phyloP scores from a whole-genome alignment of 2,329 filamentous ascomycete species.

The Magnaporthiopsis poae region DNA sequence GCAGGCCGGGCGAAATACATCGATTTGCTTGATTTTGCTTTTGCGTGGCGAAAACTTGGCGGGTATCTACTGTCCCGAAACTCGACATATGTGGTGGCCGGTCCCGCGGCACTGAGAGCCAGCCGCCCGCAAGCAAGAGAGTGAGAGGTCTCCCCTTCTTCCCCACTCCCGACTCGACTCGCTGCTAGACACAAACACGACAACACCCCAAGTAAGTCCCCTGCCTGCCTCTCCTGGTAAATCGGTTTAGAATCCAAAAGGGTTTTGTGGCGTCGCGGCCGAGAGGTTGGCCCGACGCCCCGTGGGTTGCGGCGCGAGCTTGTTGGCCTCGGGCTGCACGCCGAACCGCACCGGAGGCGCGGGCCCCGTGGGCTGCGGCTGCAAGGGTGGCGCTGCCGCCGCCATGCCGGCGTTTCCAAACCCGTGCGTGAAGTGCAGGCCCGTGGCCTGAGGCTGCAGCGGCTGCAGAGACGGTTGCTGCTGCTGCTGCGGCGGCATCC shows the following conservation, averaged over 20 bases:
- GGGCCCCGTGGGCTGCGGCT: constrained; percentile 75
- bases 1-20: no score
- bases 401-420: constrained; percentile 28
- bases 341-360: constrained; percentile 84
- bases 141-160: no score
- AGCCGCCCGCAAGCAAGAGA: no score
- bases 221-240: no score
- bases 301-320: constrained; percentile 74
- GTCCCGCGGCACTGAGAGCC: no score
- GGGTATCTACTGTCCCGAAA: no score
- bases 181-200: no score
- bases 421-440: constrained; percentile 31
- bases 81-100: no score
- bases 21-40: no score
- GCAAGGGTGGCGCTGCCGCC: constrained; percentile 47
- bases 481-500: constrained; percentile 31
- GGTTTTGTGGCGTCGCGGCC: constrained; percentile 55
- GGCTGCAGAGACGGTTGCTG: constrained; percentile 26
- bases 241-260: constrained; percentile 20
- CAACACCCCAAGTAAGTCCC: no score
- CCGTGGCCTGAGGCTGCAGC: constrained; percentile 38
- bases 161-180: no score
- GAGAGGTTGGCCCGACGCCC: constrained; percentile 81
- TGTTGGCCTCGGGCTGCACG: constrained; percentile 61
- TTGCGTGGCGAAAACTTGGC: no score